Evolutionary conservation across 306 rosid genomes (phyloP), one percentile per base, ranked within the genome.

Genomic region (Quercus glauca): DNA sequence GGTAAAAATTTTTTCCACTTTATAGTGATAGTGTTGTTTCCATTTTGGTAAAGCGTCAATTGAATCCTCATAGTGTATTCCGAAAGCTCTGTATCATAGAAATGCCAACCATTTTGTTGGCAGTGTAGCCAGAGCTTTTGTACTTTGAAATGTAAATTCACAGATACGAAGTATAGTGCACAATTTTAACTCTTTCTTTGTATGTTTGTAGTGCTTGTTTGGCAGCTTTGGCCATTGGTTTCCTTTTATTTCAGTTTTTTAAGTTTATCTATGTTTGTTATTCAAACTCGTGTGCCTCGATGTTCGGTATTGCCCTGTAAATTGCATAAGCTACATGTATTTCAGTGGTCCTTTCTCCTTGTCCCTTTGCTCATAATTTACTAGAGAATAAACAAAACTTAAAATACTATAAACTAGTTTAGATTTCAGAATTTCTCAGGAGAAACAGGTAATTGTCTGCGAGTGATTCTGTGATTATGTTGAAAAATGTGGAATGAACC

Each of bases 51-150:
- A 43, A 80, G 70, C 26, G 33, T 29, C 56, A 43, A 33, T 61
- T 12, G 20, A 25, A 31, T 49, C 53, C 79, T 65, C 70, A 1
- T 58, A 19, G 60, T 74, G 52, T 78, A 78, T 77, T 35, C 12
- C 55, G 65, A 76, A 61, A 63, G 73, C 71, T 67, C 56, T 25
- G 83, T 68, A 15, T 61, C 58, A 29, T 65, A 63, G 77, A 76
- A 31, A 72, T 15, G 51, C 80, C 85, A 80, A 77, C 77, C 64
- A 29, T 77, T 76, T 31, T 76, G 88, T 85, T 84, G 87, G 84
- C 41, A 11, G 60, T 21, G 53, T 68, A 65, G 58, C 75, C 60
- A 31, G 82, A 80, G 60, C 78, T 73, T 63, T 69, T 84, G 77
- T 84, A 76, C 56, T 65, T 49, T 23, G 69, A 43, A 64, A 49